Percentiles rank a stretch among this genome's conserved stretches.
Evolutionary conservation across 805 yeast genomes (phyloP).

Genomic region (Cyberlindnera lachancei): DNA sequence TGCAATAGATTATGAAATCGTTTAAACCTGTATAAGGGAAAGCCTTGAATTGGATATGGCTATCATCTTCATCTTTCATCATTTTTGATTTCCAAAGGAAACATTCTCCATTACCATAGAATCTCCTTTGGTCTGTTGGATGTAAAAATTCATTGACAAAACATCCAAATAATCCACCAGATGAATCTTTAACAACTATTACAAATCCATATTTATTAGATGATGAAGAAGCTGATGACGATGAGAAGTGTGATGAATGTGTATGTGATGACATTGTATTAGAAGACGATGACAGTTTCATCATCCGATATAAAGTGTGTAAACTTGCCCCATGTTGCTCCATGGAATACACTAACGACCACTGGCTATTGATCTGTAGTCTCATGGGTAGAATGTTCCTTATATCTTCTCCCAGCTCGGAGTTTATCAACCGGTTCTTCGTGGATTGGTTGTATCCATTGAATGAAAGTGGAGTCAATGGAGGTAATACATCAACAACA

Average conservation of each 20-base stretch:
- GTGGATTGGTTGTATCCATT: constrained; percentile 57
- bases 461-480: constrained; percentile 49
- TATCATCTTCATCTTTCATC: constrained; percentile 6
- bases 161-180: constrained; percentile 66
- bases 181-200: constrained; percentile 58
- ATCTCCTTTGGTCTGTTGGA: constrained; percentile 65
- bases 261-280: too few relatives aligned
- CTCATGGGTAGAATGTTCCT: constrained; percentile 70
- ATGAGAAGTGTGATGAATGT: too few relatives aligned
- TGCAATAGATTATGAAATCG: constrained; percentile 79
- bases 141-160: constrained; percentile 66
- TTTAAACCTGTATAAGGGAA: constrained; percentile 85
- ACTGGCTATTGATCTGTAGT: constrained; percentile 65
- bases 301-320: constrained; percentile 60
- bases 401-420: constrained; percentile 66
- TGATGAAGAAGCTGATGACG: too few relatives aligned
- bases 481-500: constrained; percentile 19
- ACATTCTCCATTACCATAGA: constrained; percentile 93
- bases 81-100: constrained; percentile 65
- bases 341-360: constrained; percentile 75
- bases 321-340: constrained; percentile 91
- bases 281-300: constrained; percentile 36
- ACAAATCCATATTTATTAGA: constrained; percentile 62
- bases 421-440: constrained; percentile 46
- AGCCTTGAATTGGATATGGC: constrained; percentile 51